phyloP scores from a whole-genome alignment of 768 basidiomycete species.

The Strobilomyces confusus region DNA sequence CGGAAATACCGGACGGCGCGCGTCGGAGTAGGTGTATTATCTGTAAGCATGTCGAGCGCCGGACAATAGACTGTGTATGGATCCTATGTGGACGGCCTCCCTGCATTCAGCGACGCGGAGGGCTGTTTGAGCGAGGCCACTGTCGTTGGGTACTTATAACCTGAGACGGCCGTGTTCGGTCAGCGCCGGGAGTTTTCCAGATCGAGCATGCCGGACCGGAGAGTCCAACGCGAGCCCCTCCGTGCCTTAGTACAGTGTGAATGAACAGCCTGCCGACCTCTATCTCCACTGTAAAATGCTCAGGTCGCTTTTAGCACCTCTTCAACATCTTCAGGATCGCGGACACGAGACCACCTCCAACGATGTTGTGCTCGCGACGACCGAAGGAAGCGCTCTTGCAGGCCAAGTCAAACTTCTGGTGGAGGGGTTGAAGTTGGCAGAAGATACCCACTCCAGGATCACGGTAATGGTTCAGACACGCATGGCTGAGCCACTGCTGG shows the following conservation, averaged over 20 bases:
- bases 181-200: too few species aligned
- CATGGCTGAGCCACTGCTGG: not conserved
- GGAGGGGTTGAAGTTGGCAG: conserved; percentile 62
- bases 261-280: not conserved
- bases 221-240: too few species aligned
- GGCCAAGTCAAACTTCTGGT: conserved; percentile 65
- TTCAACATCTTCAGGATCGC: conserved; percentile 54
- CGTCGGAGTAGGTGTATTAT: not conserved
- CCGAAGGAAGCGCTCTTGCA: conserved; percentile 2
- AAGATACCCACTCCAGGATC: conserved; percentile 41
- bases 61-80: not conserved
- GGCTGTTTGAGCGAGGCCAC: too few species aligned
- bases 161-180: too few species aligned
- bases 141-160: too few species aligned
- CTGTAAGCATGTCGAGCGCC: not conserved
- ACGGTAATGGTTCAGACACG: conserved; percentile 42
- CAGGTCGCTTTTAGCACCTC: conserved; percentile 54
- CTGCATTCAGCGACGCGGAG: too few species aligned
- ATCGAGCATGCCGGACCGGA: too few species aligned
- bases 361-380: conserved; percentile 22
- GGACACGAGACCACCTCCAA: conserved; percentile 21
- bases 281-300: conserved; percentile 39
- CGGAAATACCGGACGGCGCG: not conserved
- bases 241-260: not conserved
- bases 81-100: too few species aligned